Conservation (phyloP, 1,284 basidiomycete species). For the Apiotrichum akiyoshidainum region DNA sequence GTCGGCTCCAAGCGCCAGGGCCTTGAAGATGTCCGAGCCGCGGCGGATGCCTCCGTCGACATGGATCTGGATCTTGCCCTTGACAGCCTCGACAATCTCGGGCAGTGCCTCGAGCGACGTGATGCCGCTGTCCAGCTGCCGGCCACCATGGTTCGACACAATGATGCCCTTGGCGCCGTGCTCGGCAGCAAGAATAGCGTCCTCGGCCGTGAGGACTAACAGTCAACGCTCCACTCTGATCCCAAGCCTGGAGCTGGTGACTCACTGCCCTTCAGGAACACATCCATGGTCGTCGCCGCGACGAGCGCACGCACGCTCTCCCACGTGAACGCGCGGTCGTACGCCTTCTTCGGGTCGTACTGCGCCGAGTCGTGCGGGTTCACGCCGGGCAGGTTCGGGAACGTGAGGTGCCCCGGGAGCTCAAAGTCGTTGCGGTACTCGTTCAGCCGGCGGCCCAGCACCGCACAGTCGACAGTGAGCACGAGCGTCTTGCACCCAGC, state of each 20-base stretch:
- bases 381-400: constrained; percentile 23
- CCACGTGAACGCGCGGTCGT: constrained; percentile 20
- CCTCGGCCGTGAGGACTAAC: constrained; percentile 25
- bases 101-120: constrained; percentile 29
- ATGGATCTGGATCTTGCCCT: constrained; percentile 32
- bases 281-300: constrained; percentile 4
- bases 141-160: constrained; percentile 37
- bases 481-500: constrained; percentile 28
- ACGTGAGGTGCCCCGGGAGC: constrained; percentile 10
- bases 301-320: constrained; percentile 11
- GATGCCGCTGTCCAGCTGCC: constrained; percentile 38
- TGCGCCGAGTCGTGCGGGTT: constrained; percentile 11
- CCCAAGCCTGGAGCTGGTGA: too few relatives aligned
- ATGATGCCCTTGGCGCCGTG: constrained; percentile 30
- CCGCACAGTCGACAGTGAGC: constrained; percentile 31
- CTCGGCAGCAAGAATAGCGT: constrained; percentile 34
- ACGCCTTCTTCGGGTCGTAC: constrained; percentile 17
- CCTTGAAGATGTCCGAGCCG: constrained; percentile 40
- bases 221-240: too few relatives aligned
- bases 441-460: constrained; percentile 28
- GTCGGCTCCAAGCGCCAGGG: constrained; percentile 38
- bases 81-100: constrained; percentile 27
- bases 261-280: constrained; percentile 29
- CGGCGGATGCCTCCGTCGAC: constrained; percentile 39
- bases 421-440: constrained; percentile 24